phyloP scores from a whole-genome alignment of 257 asterid species.

The Jacaranda copaia region DNA sequence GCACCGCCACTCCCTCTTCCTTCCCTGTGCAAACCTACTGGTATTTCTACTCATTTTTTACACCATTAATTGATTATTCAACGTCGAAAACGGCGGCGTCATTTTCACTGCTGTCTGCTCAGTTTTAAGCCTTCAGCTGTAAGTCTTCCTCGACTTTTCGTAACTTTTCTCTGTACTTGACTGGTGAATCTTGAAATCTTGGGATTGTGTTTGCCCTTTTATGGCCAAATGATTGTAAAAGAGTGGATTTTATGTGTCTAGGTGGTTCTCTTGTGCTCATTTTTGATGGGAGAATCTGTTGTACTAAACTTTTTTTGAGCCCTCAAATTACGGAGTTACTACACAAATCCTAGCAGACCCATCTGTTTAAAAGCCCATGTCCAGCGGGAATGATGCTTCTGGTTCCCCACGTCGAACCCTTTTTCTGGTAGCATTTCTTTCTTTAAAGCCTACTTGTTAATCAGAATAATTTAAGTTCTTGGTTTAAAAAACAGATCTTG shows the following conservation, averaged over 20 bases:
- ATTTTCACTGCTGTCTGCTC: slow-evolving; percentile 40
- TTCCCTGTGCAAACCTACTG: slow-evolving; percentile 31
- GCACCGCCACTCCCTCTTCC: slow-evolving; percentile 18
- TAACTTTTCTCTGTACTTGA: slow-evolving; percentile 24
- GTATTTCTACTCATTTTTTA: background rate
- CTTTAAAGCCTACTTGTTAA: slow-evolving; percentile 24
- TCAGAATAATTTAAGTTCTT: slow-evolving; percentile 32
- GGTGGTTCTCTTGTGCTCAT: slow-evolving; percentile 23
- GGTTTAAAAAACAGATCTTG: slow-evolving; percentile 41
- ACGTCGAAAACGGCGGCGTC: slow-evolving; percentile 43
- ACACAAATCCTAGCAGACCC: slow-evolving; percentile 14
- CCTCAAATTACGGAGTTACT: slow-evolving; percentile 40
- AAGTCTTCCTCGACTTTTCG: slow-evolving; percentile 25
- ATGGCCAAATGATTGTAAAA: slow-evolving; percentile 31
- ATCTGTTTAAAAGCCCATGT: slow-evolving; percentile 41
- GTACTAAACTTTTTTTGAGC: slow-evolving; percentile 20
- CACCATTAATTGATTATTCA: slow-evolving; percentile 27
- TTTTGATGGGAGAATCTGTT: slow-evolving; percentile 17
- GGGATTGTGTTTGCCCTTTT: background rate
- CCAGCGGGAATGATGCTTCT: slow-evolving; percentile 53
- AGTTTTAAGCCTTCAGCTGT: slow-evolving; percentile 39
- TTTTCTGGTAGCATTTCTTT: slow-evolving; percentile 34
- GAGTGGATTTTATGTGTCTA: slow-evolving; percentile 9
- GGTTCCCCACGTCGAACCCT: slow-evolving; percentile 38
- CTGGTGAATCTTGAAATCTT: slow-evolving; percentile 30